Evolutionary conservation across 352 stramenopile genomes (phyloP), one percentile per base, ranked within the genome.

Genomic region (Pythium dissotocum): DNA sequence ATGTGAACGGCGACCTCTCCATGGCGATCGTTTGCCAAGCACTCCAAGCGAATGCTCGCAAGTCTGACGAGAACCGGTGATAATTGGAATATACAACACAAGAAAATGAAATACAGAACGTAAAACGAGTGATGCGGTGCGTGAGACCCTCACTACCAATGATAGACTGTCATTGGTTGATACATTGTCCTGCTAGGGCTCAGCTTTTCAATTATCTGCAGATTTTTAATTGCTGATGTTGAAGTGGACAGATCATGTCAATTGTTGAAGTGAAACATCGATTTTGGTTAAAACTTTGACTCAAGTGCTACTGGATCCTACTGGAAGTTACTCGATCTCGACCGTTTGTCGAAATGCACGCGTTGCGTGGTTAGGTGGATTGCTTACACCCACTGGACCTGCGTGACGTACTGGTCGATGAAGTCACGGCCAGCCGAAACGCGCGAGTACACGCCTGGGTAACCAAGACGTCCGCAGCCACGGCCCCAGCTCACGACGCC

Each of bases 1-100:
- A 79, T 70, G 62, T 85, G 62, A 89, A 89, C 55, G 80, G 80
- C 42, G 80, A 89, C 67, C 55, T 89, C 56, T 70, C 83, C 58
- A 85, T 86, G 70, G 76, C 83, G 61, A 78, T 88, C 24, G 57
- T 86, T 14, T 86, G 78, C 69, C 67, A 79, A 26, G 67, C 83
- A 26, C 71, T 88, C 7, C 71, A 82, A 53, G 58, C 58, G 38
- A 63, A 63, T 48, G 42, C 63, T 18, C 7, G 76, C 53, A 8
- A 77, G 36, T 21, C 56, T 62, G 72, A 18, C 38, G 38, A 44
- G 38, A 16, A 44, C 12, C 38, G 38, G 38, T 44, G 38, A 44
- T 18, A 40, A 40, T 13, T 12, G 35, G 8, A 40, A 40, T 30
- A 30, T 30, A 30, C 28, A 30, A 5, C 28, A 30, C 21, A 24